These are phyloP conservation scores for Botryobasidium botryosum DNA, from an alignment of 768 basidiomycete species.

Conservation along the genomic window DNA sequence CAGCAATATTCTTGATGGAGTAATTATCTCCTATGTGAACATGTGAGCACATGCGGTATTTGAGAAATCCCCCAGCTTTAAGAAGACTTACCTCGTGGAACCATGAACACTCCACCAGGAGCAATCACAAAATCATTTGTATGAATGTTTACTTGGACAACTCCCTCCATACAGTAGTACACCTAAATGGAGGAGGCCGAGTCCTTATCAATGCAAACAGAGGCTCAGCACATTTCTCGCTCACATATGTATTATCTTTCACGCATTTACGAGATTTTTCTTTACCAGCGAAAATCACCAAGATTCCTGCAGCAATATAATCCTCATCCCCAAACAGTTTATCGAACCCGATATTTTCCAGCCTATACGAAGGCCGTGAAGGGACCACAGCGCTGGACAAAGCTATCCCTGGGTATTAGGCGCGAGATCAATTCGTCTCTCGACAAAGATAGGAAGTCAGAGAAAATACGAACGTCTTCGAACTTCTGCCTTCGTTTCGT, in stretches of 20 bases:
- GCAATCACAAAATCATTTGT: conserved; percentile 60
- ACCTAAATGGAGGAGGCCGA: conserved; percentile 25
- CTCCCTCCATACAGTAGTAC: conserved; percentile 75
- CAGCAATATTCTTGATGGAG: conserved; percentile 71
- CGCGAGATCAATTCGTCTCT: background rate
- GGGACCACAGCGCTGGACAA: conserved; percentile 61
- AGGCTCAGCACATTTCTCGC: conserved; percentile 22
- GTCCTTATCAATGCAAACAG: background rate
- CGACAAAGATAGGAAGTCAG: background rate
- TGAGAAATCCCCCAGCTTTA: background rate
- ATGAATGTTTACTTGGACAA: conserved; percentile 73
- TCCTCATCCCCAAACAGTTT: conserved; percentile 84
- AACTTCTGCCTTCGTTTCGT: conserved; percentile 39
- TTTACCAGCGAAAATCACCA: conserved; percentile 62
- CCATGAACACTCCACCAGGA: conserved; percentile 73
- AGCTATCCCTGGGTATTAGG: conserved; percentile 46
- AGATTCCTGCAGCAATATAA: conserved; percentile 80
- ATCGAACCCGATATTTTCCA: conserved; percentile 69
- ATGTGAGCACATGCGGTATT: background rate
- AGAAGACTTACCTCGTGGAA: conserved; percentile 58
- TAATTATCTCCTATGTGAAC: conserved; percentile 64
- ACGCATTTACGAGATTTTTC: conserved; percentile 75
- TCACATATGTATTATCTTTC: conserved; percentile 85
- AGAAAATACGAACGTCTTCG: conserved; percentile 41
- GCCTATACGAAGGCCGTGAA: conserved; percentile 39